Evolutionary conservation across 2,329 filamentous ascomycete species (phyloP), one percentile per base, ranked within the genome.

Genomic region (Fusarium papillatum): DNA sequence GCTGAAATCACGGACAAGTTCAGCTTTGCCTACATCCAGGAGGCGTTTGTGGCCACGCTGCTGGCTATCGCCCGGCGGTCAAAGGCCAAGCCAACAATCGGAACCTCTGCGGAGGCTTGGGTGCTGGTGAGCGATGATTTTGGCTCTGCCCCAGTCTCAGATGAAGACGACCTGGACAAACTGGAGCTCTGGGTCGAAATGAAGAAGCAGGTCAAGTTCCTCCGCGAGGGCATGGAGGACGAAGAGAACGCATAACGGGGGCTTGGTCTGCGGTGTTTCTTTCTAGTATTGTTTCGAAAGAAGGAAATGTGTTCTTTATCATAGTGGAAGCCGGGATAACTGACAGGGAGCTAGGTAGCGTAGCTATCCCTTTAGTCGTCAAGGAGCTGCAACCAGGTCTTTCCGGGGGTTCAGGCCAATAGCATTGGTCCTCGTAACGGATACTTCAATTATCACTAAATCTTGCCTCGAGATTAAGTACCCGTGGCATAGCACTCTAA

Each of bases 21-120:
- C 81, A 92, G 90, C 75, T 94, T 94, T 80, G 92, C 92, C 0
- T 94, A 93, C 79, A 88, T 94, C 82, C 92, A 94, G 79, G 92
- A 94, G 81, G 92, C 90, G 0, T 94, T 94, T 79, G 90, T 94
- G 1, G 91, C 91, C 1, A 88, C 90, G 4, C 80, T 94, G 66
- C 83, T 94, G 31, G 87, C 89, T 4, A 89, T 94, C 69, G 92
- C 91, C 0, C 84, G 84, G 61, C 50, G 39, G 26, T 64, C 61
- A 29, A 50, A 64, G 43, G 29, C 26, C 13, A 48, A 43, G 48
- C 24, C 31, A 50, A 46, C 71, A 48, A 22, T 67, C 68, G 68
- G 72, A 69, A 43, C 65, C 55, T 64, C 66, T 38, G 82, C 84
- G 7, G 82, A 83, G 29, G 75, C 75, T 7, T 65, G 76, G 64